Evolutionary conservation across 1,284 basidiomycete genomes (phyloP), one percentile per base, ranked within the genome.

Genomic region (Sphagnurus paluster): DNA sequence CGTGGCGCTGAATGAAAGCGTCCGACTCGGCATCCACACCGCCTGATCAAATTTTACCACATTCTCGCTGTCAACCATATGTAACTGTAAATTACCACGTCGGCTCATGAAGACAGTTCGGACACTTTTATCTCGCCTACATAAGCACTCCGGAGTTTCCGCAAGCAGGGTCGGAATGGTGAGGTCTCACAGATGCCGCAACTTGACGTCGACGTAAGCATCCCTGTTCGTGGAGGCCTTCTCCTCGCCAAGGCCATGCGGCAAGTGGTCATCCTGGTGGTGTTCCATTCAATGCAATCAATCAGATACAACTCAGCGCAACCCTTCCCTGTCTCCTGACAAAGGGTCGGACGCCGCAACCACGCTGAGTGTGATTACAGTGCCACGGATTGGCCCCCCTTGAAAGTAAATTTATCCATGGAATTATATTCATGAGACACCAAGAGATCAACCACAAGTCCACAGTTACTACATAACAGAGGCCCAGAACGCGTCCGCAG

Each of bases 11-110:
- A 26, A 28, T 25, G 36, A 34, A 36, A 21, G 30, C n/a, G n/a
- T 45, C 49, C 42, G 44, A 50, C 40, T 46, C 42, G 47, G 47
- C 37, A 30, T 44, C 42, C 42, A 40, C 37, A 30, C 42, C 40
- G 33, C 25, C 21, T 42, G 29, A 35, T 23, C 36, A 41, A 2
- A 24, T 17, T n/a, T n/a, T n/a, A n/a, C n/a, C n/a, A n/a, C n/a
- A n/a, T n/a, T n/a, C n/a, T n/a, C n/a, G n/a, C n/a, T n/a, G n/a
- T n/a, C n/a, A n/a, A n/a, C n/a, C n/a, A 32, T 46, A 35, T 13
- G 33, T 39, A 19, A 39, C 14, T 9, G 5, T 38, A 25, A 11
- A 38, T n/a, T n/a, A 29, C 29, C 14, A 14, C 13, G n/a, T 32
- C 20, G 29, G 39, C 35, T 20, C 30, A 45, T 23, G 48, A 39